These are phyloP conservation scores for Starmerella tilneyi DNA, from an alignment of 805 yeast genomes.

Conservation along the genomic window DNA sequence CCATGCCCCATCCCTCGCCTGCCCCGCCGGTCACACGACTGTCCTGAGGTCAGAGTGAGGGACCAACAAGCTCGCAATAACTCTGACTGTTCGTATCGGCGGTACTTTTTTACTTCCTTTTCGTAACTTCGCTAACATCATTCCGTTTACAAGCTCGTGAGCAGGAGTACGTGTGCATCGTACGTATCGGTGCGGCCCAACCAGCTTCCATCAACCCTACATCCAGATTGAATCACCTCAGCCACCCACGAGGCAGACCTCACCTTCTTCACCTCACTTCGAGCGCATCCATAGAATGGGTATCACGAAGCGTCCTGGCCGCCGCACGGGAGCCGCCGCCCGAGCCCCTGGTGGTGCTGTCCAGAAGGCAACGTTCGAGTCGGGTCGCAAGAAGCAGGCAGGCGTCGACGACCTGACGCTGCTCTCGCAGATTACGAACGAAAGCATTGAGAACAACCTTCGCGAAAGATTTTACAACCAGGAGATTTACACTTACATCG, in stretches of 20 bases:
- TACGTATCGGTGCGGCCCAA: neutral
- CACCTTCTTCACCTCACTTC: conserved; percentile 4
- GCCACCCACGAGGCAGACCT: neutral
- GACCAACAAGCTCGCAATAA: too few species aligned
- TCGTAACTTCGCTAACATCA: too few species aligned
- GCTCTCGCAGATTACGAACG: conserved; percentile 79
- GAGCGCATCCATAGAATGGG: conserved; percentile 43
- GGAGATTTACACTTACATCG: conserved; percentile 83
- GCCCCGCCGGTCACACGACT: too few species aligned
- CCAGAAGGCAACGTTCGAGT: conserved; percentile 83
- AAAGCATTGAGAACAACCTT: conserved; percentile 82
- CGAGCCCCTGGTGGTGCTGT: conserved; percentile 43
- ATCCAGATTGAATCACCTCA: conserved; percentile 6
- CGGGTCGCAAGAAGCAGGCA: conserved; percentile 86
- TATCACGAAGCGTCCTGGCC: conserved; percentile 61
- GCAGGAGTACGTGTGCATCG: too few species aligned
- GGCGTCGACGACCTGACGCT: conserved; percentile 93
- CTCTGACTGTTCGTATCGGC: too few species aligned
- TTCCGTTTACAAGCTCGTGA: too few species aligned
- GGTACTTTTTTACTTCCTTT: too few species aligned
- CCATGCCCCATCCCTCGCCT: too few species aligned
- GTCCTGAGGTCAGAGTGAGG: too few species aligned
- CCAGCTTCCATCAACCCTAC: neutral
- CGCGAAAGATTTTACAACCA: conserved; percentile 82
- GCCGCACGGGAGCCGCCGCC: conserved; percentile 36